Evolutionary conservation across 345 rosid species (phyloP).

Genomic region (Aegle marmelos): DNA sequence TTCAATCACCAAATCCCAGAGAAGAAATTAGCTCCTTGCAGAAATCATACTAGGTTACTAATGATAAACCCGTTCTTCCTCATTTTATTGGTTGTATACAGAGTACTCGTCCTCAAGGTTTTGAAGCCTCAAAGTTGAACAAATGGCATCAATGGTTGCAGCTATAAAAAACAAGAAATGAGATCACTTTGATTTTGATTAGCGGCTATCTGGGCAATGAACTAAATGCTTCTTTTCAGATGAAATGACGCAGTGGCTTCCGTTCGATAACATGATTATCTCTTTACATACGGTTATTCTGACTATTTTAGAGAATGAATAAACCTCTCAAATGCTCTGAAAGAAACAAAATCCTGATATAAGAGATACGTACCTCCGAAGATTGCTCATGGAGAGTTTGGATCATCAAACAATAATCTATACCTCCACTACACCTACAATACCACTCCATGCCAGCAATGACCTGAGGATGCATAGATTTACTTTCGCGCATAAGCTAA

Average conservation of each 20-base stretch:
- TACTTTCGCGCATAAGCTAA: too few species aligned
- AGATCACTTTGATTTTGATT: neutral
- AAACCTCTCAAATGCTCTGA: neutral
- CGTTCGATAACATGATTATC: neutral
- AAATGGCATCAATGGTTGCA: too few species aligned
- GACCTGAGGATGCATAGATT: too few species aligned
- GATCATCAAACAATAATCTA: neutral
- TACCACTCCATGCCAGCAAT: too few species aligned
- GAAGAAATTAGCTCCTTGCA: too few species aligned
- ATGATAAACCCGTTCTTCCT: neutral
- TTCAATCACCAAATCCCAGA: too few species aligned
- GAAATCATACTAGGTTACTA: too few species aligned
- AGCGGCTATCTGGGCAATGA: neutral
- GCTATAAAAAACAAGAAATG: too few species aligned
- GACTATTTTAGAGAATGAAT: neutral
- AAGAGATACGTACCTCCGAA: too few species aligned
- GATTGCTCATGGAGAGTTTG: neutral
- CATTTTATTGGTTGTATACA: neutral
- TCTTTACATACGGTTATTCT: neutral
- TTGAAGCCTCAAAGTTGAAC: neutral
- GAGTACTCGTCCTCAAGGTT: neutral
- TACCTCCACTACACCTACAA: too few species aligned
- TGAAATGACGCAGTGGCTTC: neutral
- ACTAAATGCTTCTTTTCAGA: neutral
- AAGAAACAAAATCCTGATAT: neutral